Evolutionary conservation across 805 yeast genomes (phyloP).

Genomic region (Kuraishia ogatae): DNA sequence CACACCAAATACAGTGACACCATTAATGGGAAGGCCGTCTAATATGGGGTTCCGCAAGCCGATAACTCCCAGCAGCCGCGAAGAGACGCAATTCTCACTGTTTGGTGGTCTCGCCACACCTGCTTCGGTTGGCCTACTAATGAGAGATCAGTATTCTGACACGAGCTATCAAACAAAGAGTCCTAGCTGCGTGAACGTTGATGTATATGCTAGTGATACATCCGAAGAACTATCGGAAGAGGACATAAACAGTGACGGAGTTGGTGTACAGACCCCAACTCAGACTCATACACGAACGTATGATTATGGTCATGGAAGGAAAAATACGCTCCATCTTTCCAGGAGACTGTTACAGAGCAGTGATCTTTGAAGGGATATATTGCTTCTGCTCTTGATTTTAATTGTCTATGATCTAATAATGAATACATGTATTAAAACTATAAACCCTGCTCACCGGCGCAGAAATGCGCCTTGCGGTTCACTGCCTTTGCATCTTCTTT

Average conservation of each 20-base stretch:
- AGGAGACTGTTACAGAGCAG: background rate
- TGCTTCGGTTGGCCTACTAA: background rate
- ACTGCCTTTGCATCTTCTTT: background rate
- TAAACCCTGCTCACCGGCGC: background rate
- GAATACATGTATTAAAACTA: background rate
- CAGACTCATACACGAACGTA: constrained; percentile 1
- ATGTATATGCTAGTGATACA: constrained; percentile 2
- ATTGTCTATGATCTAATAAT: background rate
- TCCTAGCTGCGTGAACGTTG: background rate
- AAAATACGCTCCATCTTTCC: background rate
- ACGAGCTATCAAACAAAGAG: background rate
- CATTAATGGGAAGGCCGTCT: background rate
- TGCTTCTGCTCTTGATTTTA: background rate
- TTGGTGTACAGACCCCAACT: background rate
- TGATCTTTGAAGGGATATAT: background rate
- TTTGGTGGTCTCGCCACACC: background rate
- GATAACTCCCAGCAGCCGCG: background rate
- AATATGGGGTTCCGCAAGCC: background rate
- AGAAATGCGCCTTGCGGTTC: background rate
- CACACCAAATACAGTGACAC: background rate
- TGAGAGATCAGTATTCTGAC: background rate
- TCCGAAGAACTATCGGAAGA: constrained; percentile 1
- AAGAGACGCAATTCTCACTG: background rate
- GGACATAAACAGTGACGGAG: background rate
- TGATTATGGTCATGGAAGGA: background rate